Evolutionary conservation across 2,329 filamentous ascomycete species (phyloP).

Genomic region (Monascus ruber): DNA sequence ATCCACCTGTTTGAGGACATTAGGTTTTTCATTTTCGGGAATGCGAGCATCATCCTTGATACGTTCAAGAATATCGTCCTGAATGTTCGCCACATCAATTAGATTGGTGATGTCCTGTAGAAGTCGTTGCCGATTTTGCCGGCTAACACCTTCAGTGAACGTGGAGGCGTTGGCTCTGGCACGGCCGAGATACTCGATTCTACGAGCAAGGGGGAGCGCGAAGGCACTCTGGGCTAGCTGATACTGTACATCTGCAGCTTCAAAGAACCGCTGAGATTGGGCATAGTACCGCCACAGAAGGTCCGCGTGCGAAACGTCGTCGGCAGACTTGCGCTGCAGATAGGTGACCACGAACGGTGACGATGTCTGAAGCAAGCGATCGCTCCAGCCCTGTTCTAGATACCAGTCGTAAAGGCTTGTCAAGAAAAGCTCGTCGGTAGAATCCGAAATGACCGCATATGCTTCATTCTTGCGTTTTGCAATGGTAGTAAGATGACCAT

Average conservation of each 20-base stretch:
- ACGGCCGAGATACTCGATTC: slow-evolving; percentile 79
- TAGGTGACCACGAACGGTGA: slow-evolving; percentile 81
- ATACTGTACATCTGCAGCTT: slow-evolving; percentile 78
- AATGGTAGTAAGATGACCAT: slow-evolving; percentile 65
- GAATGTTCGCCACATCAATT: slow-evolving; percentile 86
- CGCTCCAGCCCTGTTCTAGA: slow-evolving; percentile 68
- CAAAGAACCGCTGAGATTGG: slow-evolving; percentile 69
- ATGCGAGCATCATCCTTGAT: slow-evolving; percentile 64
- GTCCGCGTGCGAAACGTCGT: slow-evolving; percentile 69
- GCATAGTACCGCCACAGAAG: slow-evolving; percentile 88
- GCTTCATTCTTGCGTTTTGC: slow-evolving; percentile 76
- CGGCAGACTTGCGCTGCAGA: slow-evolving; percentile 61
- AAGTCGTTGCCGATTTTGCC: slow-evolving; percentile 73
- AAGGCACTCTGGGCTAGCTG: slow-evolving; percentile 78
- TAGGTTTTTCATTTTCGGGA: slow-evolving; percentile 47
- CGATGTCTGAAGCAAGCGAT: slow-evolving; percentile 72
- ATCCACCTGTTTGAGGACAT: slow-evolving; percentile 59
- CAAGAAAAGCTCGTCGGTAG: slow-evolving; percentile 87
- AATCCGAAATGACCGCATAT: slow-evolving; percentile 78
- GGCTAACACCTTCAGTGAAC: slow-evolving; percentile 60
- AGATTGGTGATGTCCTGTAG: slow-evolving; percentile 75
- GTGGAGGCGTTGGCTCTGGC: slow-evolving; percentile 90
- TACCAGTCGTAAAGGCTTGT: slow-evolving; percentile 99
- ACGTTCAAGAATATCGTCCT: slow-evolving; percentile 77
- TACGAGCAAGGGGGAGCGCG: slow-evolving; percentile 62